Evolutionary conservation across 164 flowering plant genomes (phyloP), one percentile per base, ranked within the genome.

Genomic region (Kalanchoe fedtschenkoi): DNA sequence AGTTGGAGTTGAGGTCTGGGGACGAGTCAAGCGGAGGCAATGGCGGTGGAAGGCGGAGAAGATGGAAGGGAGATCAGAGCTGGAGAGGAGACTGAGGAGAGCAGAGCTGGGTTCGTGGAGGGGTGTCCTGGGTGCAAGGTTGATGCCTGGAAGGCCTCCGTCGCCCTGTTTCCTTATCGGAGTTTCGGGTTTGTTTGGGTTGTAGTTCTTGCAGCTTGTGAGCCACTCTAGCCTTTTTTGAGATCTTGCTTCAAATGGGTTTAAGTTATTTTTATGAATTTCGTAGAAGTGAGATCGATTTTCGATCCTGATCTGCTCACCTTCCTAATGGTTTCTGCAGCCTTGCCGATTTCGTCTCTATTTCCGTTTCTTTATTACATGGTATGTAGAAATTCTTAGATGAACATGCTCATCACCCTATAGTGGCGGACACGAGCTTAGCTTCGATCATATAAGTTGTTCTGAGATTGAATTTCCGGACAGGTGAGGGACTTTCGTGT

Each of bases 61-160:
- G 53, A n/a, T n/a, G n/a, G n/a, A n/a, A n/a, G n/a, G 28, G 24
- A 37, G 39, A 37, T 37, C n/a, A n/a, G n/a, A n/a, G n/a, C n/a
- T n/a, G n/a, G n/a, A n/a, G 39, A 37, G 8, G 39, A 37, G 8
- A 8, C 11, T 37, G 39, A 37, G 39, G 11, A 9, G 8, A 37
- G 13, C 3, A 37, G 5, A 19, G 54, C 22, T 46, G 54, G 19
- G 29, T 16, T 0, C 11, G 30, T 47, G 14, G 5, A 47, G 14
- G 55, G 55, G 55, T 47, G 55, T 47, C 30, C 55, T 47, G 55
- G 55, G 30, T 47, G 55, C 26, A 26, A 47, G 30, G 30, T 47
- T 47, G 55, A 47, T 47, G 55, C 55, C 3, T 10, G n/a, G 6
- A 47, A 47, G 5, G 56, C 56, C 5, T 16, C 56, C 11, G 6